phyloP scores from a whole-genome alignment of 306 rosid species.

The Fragaria nilgerrensis region DNA sequence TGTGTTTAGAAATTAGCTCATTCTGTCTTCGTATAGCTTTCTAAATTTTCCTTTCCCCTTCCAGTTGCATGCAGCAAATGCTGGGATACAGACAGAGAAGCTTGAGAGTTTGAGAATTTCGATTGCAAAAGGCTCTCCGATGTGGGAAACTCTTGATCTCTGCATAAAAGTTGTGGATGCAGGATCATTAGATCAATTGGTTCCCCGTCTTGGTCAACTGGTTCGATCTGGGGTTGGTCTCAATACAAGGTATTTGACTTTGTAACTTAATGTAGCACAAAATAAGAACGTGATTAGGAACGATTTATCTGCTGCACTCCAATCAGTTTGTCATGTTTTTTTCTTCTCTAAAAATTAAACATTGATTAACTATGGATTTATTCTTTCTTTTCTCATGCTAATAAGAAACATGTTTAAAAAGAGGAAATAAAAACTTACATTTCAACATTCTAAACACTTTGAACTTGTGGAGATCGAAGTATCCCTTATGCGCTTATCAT shows the following conservation, averaged over 20 bases:
- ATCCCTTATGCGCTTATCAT: neutral
- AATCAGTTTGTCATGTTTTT: neutral
- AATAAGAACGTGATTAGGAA: neutral
- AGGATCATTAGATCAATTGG: slow-evolving; percentile 61
- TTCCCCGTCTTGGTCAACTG: slow-evolving; percentile 88
- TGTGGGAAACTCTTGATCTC: slow-evolving; percentile 97
- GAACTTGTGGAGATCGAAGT: neutral
- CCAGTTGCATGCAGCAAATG: slow-evolving; percentile 89
- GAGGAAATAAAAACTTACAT: neutral
- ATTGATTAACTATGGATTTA: neutral
- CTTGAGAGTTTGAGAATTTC: slow-evolving; percentile 91
- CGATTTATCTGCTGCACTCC: neutral
- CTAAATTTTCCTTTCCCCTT: slow-evolving; percentile 25
- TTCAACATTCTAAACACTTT: neutral
- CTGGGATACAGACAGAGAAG: slow-evolving; percentile 82
- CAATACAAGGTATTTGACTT: slow-evolving; percentile 69
- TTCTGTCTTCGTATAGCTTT: slow-evolving; percentile 16
- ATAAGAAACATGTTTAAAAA: neutral
- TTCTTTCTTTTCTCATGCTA: neutral
- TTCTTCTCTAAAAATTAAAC: neutral
- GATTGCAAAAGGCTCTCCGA: slow-evolving; percentile 95
- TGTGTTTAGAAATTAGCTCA: slow-evolving; percentile 8
- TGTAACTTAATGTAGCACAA: neutral
- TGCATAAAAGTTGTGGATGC: slow-evolving; percentile 86
- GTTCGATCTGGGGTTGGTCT: slow-evolving; percentile 96